Conservation (phyloP, 441 rosid species). For the Euphorbia schlechtendalii region DNA sequence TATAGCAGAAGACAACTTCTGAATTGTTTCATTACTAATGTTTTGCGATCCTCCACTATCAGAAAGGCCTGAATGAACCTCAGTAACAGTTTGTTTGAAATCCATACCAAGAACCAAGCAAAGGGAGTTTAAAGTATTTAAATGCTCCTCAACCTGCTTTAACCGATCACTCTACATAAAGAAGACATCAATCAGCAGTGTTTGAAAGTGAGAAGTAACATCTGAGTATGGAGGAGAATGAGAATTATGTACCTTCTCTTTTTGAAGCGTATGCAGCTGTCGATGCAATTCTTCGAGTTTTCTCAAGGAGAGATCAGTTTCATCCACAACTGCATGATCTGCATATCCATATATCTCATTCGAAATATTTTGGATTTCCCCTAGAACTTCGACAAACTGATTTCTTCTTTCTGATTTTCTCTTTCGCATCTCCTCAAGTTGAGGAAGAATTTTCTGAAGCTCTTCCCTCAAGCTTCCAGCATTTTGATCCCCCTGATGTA, state of each 20-base stretch:
- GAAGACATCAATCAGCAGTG: slow-evolving; percentile 17
- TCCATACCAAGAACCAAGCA: slow-evolving; percentile 84
- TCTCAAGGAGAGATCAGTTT: slow-evolving; percentile 70
- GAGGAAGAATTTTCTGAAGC: slow-evolving; percentile 61
- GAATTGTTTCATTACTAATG: slow-evolving; percentile 57
- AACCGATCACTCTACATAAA: slow-evolving; percentile 61
- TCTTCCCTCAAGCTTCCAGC: slow-evolving; percentile 80
- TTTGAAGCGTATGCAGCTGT: slow-evolving; percentile 68
- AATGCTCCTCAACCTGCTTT: slow-evolving; percentile 61
- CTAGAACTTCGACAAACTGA: slow-evolving; percentile 63
- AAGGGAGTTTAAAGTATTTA: slow-evolving; percentile 46
- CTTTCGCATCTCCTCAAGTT: slow-evolving; percentile 81
- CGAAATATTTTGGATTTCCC: slow-evolving; percentile 44
- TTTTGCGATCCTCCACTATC: slow-evolving; percentile 51
- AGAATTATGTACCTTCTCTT: slow-evolving; percentile 53
- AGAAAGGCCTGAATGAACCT: slow-evolving; percentile 50
- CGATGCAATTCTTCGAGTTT: slow-evolving; percentile 82
- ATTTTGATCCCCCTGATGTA: slow-evolving; percentile 57
- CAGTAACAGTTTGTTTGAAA: slow-evolving; percentile 46
- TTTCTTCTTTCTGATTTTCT: slow-evolving; percentile 65
- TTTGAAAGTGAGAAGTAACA: not conserved
- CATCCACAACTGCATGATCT: slow-evolving; percentile 40
- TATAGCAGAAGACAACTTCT: slow-evolving; percentile 45
- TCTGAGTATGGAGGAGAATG: slow-evolving; percentile 11
- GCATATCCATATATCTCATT: slow-evolving; percentile 50